These are phyloP conservation scores for Thoreauomyces humboldtii DNA, from an alignment of 192 early-diverging fungal species.

Conservation along the genomic window DNA sequence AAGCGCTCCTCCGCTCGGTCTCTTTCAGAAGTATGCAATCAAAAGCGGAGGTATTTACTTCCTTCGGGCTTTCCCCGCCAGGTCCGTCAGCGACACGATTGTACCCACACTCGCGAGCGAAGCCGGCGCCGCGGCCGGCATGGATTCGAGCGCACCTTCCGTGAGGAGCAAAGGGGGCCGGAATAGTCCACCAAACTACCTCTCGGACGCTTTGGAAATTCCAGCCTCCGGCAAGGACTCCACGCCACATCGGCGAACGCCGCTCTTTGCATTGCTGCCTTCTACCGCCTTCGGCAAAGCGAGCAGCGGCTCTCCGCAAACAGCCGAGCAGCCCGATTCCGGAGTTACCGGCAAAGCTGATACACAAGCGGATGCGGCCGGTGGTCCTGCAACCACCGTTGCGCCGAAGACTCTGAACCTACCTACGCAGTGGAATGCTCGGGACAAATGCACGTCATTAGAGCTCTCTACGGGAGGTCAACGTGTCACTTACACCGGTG, in stretches of 20 bases:
- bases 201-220: constrained; percentile 1
- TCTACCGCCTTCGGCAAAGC: constrained; percentile 9
- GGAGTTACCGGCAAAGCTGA: neutral
- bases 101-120: neutral
- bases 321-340: neutral
- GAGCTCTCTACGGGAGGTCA: constrained; percentile 43
- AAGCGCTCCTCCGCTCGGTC: too few species aligned
- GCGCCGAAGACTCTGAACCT: constrained; percentile 23
- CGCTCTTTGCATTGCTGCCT: constrained; percentile 13
- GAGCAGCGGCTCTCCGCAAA: neutral
- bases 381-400: too few species aligned
- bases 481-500: constrained; percentile 56
- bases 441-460: constrained; percentile 53
- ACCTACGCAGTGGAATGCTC: constrained; percentile 60
- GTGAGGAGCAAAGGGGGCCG: constrained; percentile 13
- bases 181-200: constrained; percentile 21
- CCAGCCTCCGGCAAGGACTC: neutral
- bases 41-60: neutral
- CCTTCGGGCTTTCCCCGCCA: neutral
- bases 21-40: neutral
- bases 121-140: neutral
- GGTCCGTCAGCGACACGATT: neutral
- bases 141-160: neutral
- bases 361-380: neutral
- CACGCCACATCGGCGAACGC: neutral